Percentiles rank a stretch among this genome's conserved stretches.
These are phyloP conservation scores for Diaporthe ilicicola DNA, from an alignment of 2,329 filamentous ascomycete species.

Conservation along the genomic window DNA sequence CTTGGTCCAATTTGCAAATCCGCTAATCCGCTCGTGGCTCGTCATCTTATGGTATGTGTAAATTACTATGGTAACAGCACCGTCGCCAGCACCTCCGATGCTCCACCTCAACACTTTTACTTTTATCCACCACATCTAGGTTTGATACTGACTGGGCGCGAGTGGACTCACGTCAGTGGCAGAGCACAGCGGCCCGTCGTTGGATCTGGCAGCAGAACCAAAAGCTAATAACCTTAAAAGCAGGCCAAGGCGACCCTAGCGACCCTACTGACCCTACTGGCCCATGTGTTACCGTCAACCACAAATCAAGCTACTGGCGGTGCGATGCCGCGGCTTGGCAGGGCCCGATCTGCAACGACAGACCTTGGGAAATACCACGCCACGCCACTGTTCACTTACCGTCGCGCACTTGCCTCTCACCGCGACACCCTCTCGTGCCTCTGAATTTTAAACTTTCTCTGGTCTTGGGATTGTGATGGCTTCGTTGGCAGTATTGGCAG, in stretches of 20 bases:
- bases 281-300: slow-evolving; percentile 3
- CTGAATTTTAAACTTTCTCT: not conserved
- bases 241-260: not conserved
- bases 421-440: not conserved
- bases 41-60: no score
- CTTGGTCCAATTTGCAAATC: no score
- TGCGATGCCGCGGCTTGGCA: slow-evolving; percentile 13
- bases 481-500: not conserved
- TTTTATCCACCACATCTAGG: not conserved
- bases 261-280: not conserved
- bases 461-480: not conserved
- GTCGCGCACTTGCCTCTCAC: not conserved
- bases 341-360: not conserved
- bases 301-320: slow-evolving; percentile 17
- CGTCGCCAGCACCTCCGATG: not conserved
- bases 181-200: slow-evolving; percentile 7
- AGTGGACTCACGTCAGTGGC: not conserved
- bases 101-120: not conserved
- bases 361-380: not conserved
- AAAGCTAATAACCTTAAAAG: not conserved
- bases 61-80: not conserved
- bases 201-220: slow-evolving; percentile 4
- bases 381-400: not conserved
- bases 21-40: no score
- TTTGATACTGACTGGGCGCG: not conserved